Base-by-base conservation (phyloP, 495 filamentous ascomycete species). In the Podospora comata region DNA sequence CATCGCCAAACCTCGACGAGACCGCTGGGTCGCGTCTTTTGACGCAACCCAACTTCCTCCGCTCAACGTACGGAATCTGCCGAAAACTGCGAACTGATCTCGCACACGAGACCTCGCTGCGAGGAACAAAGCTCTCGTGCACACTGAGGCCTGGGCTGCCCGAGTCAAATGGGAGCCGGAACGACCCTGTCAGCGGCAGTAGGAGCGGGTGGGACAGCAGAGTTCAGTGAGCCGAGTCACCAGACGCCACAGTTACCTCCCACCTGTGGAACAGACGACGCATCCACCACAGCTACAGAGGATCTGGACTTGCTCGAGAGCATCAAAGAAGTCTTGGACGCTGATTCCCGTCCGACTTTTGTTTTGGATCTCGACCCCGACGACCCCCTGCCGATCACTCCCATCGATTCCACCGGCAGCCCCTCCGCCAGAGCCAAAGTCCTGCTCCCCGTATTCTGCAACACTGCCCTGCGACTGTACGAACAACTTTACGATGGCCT, bases 271-370 rank as follows among this genome's bases (percentile, higher is more conserved):
- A 48, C 39, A 16, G 39, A 32, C 30, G 30, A 32, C 30, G 30
- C 30, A 32, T 32, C 30, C 30, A 4, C 7, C 30, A 32, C 30
- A 32, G 30, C 9, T 48, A 48, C 39, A 18, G 39, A 48, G 39
- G 39, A 48, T 48, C 39, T 48, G 39, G 39, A 48, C 39, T 11
- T 48, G 39, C 39, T 48, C 39, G 39, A 48, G 18, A 34, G 83
- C 19, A 77, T 89, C 19, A 69, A 82, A 23, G 88, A 90, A 71
- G 72, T 89, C 18, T 71, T 90, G 54, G 87, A 90, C 61, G 85
- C 84, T 60, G 88, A 90, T 70, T 82, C 86, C 30, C 78, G 87
- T 16, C 87, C 86, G 27, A 88, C 86, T 11, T 90, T 90, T 71
- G 81, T 90, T 62, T 78, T 90, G 9, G 88, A 90, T 67, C 39